Evolutionary conservation across 768 basidiomycete species (phyloP).

Genomic region (Suillus lakei): DNA sequence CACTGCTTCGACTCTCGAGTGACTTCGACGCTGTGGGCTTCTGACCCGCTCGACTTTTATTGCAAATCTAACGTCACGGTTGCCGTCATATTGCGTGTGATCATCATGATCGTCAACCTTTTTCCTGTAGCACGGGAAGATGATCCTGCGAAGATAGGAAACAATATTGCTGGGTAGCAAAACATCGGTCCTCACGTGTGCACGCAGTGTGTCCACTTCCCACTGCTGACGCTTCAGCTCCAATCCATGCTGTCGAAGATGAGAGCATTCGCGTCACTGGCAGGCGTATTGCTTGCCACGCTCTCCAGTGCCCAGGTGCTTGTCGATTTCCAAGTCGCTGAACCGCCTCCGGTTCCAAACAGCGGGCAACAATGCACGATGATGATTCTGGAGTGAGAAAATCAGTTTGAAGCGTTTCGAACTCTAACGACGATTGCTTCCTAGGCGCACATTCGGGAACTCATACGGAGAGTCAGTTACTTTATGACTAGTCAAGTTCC

Average conservation of each 20-base stretch:
- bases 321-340: conserved; percentile 73
- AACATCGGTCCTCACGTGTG: neutral
- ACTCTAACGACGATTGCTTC: conserved; percentile 3
- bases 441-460: conserved; percentile 71
- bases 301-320: conserved; percentile 34
- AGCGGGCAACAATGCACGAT: conserved; percentile 66
- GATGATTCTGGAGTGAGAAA: conserved; percentile 62
- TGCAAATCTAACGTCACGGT: neutral
- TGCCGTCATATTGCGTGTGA: neutral
- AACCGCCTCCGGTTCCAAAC: conserved; percentile 71
- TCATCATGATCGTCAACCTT: neutral
- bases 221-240: neutral
- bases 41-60: too few relatives aligned
- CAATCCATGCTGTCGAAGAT: conserved; percentile 25
- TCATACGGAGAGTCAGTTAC: conserved; percentile 66
- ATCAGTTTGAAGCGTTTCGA: neutral
- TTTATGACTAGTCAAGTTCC: neutral
- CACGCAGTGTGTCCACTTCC: neutral
- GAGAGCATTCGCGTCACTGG: conserved; percentile 18
- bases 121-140: neutral
- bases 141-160: neutral
- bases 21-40: neutral
- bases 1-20: too few relatives aligned
- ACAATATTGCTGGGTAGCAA: neutral
- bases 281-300: conserved; percentile 14